phyloP scores from a whole-genome alignment of 352 stramenopile species.

The Phytophthora sp. region DNA sequence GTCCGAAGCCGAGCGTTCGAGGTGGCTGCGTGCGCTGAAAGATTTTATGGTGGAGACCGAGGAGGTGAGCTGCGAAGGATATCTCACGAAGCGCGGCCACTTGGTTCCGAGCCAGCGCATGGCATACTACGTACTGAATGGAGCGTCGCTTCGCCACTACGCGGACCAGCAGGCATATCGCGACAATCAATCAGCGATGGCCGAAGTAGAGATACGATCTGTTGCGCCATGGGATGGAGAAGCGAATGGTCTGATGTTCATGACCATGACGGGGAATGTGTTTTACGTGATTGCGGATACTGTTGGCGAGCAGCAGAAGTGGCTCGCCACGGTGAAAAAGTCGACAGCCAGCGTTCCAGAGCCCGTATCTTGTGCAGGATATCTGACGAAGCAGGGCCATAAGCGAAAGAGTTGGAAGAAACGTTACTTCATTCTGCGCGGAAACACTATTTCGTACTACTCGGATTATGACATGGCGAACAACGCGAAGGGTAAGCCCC shows the following conservation, averaged over 20 bases:
- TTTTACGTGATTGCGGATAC: slow-evolving; percentile 88
- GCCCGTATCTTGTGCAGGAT: slow-evolving; percentile 82
- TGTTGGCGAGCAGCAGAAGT: slow-evolving; percentile 81
- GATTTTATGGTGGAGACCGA: slow-evolving; percentile 89
- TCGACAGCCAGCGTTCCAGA: slow-evolving; percentile 75
- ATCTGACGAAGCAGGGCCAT: slow-evolving; percentile 90
- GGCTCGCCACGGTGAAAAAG: slow-evolving; percentile 74
- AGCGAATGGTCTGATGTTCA: slow-evolving; percentile 85
- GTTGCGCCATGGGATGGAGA: slow-evolving; percentile 84
- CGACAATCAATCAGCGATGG: slow-evolving; percentile 84
- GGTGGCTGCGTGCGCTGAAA: slow-evolving; percentile 83
- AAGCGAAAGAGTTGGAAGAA: slow-evolving; percentile 93
- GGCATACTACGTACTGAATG: slow-evolving; percentile 88
- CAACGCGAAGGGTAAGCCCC: slow-evolving; percentile 73
- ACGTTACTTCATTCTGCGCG: slow-evolving; percentile 88
- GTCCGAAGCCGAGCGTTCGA: slow-evolving; percentile 74
- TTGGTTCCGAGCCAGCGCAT: slow-evolving; percentile 87
- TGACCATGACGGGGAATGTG: slow-evolving; percentile 82
- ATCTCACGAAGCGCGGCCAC: slow-evolving; percentile 86
- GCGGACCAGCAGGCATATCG: slow-evolving; percentile 84
- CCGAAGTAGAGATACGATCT: slow-evolving; percentile 83
- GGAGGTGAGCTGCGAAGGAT: slow-evolving; percentile 87
- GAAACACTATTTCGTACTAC: slow-evolving; percentile 79
- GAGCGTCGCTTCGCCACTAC: slow-evolving; percentile 83
- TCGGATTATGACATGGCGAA: slow-evolving; percentile 89